phyloP scores from a whole-genome alignment of 2,329 filamentous ascomycete genomes.

The Penicillium sp. region DNA sequence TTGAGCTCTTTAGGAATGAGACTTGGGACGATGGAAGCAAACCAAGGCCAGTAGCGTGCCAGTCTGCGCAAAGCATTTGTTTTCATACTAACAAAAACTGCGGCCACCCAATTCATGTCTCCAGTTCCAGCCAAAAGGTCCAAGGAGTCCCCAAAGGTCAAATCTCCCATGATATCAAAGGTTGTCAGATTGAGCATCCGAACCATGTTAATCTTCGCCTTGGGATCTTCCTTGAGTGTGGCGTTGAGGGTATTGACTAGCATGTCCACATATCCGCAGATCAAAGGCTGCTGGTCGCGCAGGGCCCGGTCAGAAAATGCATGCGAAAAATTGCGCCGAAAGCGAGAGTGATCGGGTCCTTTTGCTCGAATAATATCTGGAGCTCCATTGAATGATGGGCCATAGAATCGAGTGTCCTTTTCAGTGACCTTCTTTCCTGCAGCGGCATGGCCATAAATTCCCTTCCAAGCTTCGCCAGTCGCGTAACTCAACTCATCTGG shows the following conservation, averaged over 20 bases:
- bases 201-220: neutral
- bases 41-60: no score
- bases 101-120: neutral
- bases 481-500: slow-evolving; percentile 2
- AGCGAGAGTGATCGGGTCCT: neutral
- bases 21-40: no score
- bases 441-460: neutral
- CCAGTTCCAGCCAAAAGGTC: neutral
- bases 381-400: neutral
- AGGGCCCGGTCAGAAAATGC: slow-evolving; percentile 3
- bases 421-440: neutral
- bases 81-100: neutral
- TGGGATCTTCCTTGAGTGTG: neutral
- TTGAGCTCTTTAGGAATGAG: no score
- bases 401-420: neutral
- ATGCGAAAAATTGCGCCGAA: slow-evolving; percentile 1
- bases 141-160: slow-evolving; percentile 4
- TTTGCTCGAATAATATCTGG: neutral
- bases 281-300: neutral
- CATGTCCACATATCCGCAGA: slow-evolving; percentile 2
- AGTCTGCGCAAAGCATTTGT: neutral
- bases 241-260: neutral
- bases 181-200: neutral
- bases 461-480: neutral
- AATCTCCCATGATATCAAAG: slow-evolving; percentile 2